A percentile compares a stretch with the other conserved stretches of the same genome.
Conservation (phyloP, 192 early-diverging fungal genomes). For the Borealophlyctis nickersoniae region DNA sequence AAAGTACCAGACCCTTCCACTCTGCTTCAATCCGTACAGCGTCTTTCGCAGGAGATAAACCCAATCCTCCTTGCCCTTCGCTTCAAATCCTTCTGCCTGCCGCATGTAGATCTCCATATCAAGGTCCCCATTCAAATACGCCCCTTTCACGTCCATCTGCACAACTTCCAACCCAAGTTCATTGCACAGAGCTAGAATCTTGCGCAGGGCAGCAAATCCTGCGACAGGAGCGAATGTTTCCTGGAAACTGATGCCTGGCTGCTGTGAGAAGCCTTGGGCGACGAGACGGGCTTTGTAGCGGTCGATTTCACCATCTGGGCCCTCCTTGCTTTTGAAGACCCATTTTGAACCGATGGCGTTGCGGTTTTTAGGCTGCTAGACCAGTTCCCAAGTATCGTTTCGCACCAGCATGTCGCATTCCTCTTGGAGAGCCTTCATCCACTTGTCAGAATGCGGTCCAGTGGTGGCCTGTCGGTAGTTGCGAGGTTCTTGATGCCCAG, state of each 20-base stretch:
- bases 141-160: constrained; percentile 33
- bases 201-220: constrained; percentile 19
- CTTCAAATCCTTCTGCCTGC: constrained; percentile 24
- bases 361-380: neutral
- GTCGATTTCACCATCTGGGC: constrained; percentile 23
- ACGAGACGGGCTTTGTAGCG: constrained; percentile 34
- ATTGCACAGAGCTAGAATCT: constrained; percentile 14
- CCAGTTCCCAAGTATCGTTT: constrained; percentile 15
- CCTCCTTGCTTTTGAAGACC: constrained; percentile 27
- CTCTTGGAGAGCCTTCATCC: neutral
- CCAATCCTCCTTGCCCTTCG: neutral
- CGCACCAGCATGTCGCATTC: neutral
- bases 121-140: constrained; percentile 32
- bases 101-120: constrained; percentile 30
- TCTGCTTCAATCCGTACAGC: constrained; percentile 32
- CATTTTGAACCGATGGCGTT: constrained; percentile 26
- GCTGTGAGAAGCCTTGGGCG: constrained; percentile 34
- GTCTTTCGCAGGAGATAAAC: constrained; percentile 4
- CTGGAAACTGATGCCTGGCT: constrained; percentile 31
- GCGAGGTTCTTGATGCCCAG: too few species aligned
- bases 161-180: constrained; percentile 13
- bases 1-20: constrained; percentile 17
- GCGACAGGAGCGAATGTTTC: constrained; percentile 45
- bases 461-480: too few species aligned
- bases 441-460: neutral